phyloP scores from a whole-genome alignment of 345 rosid species.

The Salix brachista region DNA sequence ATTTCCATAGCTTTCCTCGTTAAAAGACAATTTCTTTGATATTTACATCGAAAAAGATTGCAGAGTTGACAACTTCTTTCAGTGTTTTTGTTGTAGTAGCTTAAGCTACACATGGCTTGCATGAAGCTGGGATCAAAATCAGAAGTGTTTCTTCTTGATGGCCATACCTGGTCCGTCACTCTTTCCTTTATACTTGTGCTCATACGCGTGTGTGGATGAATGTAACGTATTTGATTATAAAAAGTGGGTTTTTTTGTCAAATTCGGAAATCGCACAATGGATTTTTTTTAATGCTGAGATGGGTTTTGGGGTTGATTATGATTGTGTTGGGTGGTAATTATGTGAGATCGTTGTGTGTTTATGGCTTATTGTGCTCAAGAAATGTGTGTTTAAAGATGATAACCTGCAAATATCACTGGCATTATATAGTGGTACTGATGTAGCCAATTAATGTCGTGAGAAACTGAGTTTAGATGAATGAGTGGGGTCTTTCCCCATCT shows the following conservation, averaged over 20 bases:
- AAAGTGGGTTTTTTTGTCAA: conserved; percentile 14
- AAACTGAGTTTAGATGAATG: not conserved
- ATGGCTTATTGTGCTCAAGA: not conserved
- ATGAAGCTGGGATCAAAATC: conserved; percentile 92
- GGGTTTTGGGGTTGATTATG: not conserved
- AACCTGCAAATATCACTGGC: not conserved
- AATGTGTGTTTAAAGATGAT: not conserved
- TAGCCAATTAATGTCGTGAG: not conserved
- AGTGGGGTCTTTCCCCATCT: not conserved
- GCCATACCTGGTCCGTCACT: conserved; percentile 53
- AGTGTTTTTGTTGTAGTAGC: conserved; percentile 13
- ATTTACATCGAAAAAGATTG: not conserved
- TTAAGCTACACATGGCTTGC: conserved; percentile 52
- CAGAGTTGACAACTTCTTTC: not conserved
- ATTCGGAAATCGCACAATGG: not conserved
- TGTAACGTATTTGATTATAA: not conserved
- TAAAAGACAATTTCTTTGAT: not conserved
- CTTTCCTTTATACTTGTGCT: not conserved
- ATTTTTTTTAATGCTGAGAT: not conserved
- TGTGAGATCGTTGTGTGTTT: not conserved
- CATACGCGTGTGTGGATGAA: not conserved
- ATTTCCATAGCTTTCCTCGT: not conserved
- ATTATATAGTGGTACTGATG: not conserved
- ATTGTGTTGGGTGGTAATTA: not conserved
- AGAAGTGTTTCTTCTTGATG: conserved; percentile 67